These are phyloP conservation scores for Botrytis deweyae DNA, from an alignment of 2,329 filamentous ascomycete genomes.

Conservation along the genomic window DNA sequence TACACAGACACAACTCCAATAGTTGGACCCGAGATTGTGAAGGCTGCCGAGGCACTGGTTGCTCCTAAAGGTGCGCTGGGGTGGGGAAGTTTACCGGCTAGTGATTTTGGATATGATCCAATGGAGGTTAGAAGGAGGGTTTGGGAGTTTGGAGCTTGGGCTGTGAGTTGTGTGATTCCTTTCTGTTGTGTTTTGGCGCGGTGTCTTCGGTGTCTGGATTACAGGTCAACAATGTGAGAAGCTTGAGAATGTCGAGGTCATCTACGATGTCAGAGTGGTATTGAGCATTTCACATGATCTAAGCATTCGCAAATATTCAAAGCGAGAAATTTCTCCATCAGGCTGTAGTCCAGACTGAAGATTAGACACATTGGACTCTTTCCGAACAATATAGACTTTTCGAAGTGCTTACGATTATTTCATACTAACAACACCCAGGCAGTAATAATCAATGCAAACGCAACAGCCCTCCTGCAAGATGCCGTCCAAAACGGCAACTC, in stretches of 20 bases:
- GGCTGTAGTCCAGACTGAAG: not conserved
- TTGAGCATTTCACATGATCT: not conserved
- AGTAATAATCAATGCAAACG: constrained; percentile 62
- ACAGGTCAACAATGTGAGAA: too few species aligned
- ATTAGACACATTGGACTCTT: not conserved
- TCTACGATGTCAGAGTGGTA: not conserved
- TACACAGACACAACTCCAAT: constrained; percentile 51
- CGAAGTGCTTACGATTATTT: fast-evolving
- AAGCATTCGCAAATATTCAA: not conserved
- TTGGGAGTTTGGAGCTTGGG: constrained; percentile 3
- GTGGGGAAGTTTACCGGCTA: constrained; percentile 12
- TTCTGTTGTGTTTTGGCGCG: not conserved
- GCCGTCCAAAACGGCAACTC: constrained; percentile 55
- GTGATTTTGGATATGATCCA: not conserved
- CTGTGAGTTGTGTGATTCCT: not conserved
- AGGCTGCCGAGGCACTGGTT: constrained; percentile 47
- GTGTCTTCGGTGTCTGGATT: not conserved
- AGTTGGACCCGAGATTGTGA: constrained; percentile 55
- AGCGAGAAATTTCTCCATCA: not conserved
- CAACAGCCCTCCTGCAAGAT: constrained; percentile 55
- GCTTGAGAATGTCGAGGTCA: too few species aligned
- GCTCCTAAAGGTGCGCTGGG: not conserved
- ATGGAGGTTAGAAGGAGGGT: not conserved
- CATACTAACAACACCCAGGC: constrained; percentile 42
- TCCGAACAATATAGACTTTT: not conserved